These are phyloP conservation scores for Entomophthora muscae DNA, from an alignment of 371 early-diverging fungal species.

Conservation along the genomic window DNA sequence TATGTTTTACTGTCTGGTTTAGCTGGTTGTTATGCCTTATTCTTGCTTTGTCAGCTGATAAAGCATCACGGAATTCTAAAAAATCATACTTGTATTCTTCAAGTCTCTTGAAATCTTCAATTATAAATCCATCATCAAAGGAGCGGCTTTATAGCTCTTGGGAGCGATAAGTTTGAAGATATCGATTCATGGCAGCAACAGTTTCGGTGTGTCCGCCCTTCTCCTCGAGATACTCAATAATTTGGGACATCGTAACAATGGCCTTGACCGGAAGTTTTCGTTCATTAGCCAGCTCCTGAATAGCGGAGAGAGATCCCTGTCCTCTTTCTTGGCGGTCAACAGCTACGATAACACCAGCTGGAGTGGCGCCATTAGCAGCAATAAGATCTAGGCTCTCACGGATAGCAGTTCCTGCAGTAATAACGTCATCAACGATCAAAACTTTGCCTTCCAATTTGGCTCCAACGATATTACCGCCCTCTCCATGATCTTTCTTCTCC, in stretches of 20 bases:
- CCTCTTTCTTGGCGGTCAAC: slow-evolving; percentile 84
- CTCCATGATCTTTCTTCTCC: slow-evolving; percentile 96
- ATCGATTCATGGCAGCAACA: slow-evolving; percentile 1
- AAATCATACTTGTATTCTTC: too few relatives aligned
- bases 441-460: slow-evolving; percentile 52
- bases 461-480: slow-evolving; percentile 90
- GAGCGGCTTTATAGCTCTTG: background rate
- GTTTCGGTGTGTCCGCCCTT: slow-evolving; percentile 29
- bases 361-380: slow-evolving; percentile 28
- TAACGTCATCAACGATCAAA: slow-evolving; percentile 93
- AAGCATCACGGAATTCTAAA: too few relatives aligned
- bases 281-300: slow-evolving; percentile 77
- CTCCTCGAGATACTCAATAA: slow-evolving; percentile 75
- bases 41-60: too few relatives aligned
- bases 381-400: slow-evolving; percentile 75
- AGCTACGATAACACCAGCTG: slow-evolving; percentile 77
- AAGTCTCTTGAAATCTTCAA: too few relatives aligned
- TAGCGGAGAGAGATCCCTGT: slow-evolving; percentile 50
- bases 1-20: too few relatives aligned
- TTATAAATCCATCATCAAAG: too few relatives aligned
- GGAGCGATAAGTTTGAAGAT: background rate
- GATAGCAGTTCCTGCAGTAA: slow-evolving; percentile 96
- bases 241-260: slow-evolving; percentile 71
- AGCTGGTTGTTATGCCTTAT: too few relatives aligned
- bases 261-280: slow-evolving; percentile 59